phyloP scores from a whole-genome alignment of 2,329 filamentous ascomycete species.

The Gaeumannomyces sp. region DNA sequence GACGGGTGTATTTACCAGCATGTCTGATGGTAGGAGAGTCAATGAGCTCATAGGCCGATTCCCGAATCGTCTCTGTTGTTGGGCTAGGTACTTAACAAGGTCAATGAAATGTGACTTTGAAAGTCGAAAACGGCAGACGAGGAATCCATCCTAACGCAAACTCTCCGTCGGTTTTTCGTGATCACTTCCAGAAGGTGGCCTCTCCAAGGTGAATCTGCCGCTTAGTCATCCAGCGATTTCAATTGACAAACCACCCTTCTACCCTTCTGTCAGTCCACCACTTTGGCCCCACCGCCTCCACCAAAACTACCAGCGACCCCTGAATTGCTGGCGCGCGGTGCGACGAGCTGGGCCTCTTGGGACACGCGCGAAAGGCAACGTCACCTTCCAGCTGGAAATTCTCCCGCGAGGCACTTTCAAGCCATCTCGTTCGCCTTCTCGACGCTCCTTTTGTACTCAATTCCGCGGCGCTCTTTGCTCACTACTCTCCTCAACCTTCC shows the following conservation, averaged over 20 bases:
- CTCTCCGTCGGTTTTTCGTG: no score
- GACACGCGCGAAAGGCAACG: slow-evolving; percentile 1
- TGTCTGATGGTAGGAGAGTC: neutral
- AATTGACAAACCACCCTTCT: neutral
- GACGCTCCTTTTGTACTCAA: neutral
- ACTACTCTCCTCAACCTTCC: neutral
- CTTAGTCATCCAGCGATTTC: neutral
- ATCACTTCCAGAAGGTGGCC: no score
- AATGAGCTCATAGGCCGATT: neutral
- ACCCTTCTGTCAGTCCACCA: no score
- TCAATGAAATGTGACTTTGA: no score
- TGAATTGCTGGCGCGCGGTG: neutral
- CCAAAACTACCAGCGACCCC: neutral
- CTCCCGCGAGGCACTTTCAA: neutral
- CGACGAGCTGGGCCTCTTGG: neutral
- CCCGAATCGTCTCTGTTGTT: neutral
- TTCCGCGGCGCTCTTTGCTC: neutral
- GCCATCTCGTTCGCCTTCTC: neutral
- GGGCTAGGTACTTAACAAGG: no score
- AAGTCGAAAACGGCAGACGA: no score
- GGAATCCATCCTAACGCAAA: no score
- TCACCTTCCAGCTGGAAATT: slow-evolving; percentile 1
- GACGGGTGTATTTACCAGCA: neutral
- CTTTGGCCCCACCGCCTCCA: neutral
- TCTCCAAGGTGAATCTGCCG: no score